Evolutionary conservation across 106 monocot species (phyloP).

Genomic region (Allium sativum): DNA sequence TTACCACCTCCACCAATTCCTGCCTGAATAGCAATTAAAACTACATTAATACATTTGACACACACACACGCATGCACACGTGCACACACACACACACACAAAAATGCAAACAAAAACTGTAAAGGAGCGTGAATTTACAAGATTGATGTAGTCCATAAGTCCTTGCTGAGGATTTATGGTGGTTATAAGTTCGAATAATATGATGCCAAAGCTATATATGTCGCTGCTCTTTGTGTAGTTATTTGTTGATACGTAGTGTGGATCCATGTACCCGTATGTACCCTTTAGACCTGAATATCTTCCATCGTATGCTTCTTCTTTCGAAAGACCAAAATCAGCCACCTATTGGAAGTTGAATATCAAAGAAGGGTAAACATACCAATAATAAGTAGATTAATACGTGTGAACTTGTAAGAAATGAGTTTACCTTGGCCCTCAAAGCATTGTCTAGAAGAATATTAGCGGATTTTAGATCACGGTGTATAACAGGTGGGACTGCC

Average conservation of each 20-base stretch:
- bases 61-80: too few relatives aligned
- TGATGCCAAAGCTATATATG: conserved; percentile 93
- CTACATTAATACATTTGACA: not conserved
- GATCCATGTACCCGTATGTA: conserved; percentile 98
- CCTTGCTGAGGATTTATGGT: conserved; percentile 95
- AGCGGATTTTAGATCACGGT: conserved; percentile 92
- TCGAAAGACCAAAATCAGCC: conserved; percentile 96
- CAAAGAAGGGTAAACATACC: too few relatives aligned
- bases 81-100: too few relatives aligned
- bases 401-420: not conserved
- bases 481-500: conserved; percentile 86
- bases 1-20: conserved; percentile 62
- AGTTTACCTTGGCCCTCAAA: conserved; percentile 84
- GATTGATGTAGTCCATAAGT: conserved; percentile 85
- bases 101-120: too few relatives aligned
- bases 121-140: conserved; percentile 32
- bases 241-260: conserved; percentile 79
- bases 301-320: conserved; percentile 72
- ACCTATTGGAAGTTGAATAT: conserved; percentile 30
- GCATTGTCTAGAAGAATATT: conserved; percentile 86
- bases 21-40: conserved; percentile 32
- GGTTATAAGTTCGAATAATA: conserved; percentile 90
- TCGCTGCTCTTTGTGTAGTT: conserved; percentile 94
- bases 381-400: too few relatives aligned
- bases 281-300: conserved; percentile 81